Evolutionary conservation across 2,329 filamentous ascomycete genomes (phyloP).

Genomic region (Xylariales sp.): DNA sequence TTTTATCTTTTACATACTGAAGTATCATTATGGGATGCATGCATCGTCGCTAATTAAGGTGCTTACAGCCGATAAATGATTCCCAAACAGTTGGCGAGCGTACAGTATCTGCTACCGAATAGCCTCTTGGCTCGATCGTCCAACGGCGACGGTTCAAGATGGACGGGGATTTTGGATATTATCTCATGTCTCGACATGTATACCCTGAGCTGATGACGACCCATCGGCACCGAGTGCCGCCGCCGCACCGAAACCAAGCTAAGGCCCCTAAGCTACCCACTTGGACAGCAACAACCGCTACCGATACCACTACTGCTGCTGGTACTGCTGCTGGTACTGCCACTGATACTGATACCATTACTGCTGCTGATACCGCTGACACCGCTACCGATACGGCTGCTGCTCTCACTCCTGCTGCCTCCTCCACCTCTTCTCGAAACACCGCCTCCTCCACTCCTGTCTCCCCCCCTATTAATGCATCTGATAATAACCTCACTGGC

Average conservation of each 20-base stretch:
- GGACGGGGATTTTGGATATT: slow-evolving; percentile 32
- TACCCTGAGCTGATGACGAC: slow-evolving; percentile 25
- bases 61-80: slow-evolving; percentile 15
- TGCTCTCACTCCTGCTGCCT: too few species aligned
- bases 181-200: slow-evolving; percentile 28
- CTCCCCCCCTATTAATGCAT: slow-evolving; percentile 30
- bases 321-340: neutral
- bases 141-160: slow-evolving; percentile 22
- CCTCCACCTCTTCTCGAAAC: slow-evolving; percentile 16
- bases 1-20: slow-evolving; percentile 2
- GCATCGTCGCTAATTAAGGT: slow-evolving; percentile 22
- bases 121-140: neutral
- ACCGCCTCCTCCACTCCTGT: slow-evolving; percentile 29
- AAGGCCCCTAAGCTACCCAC: slow-evolving; percentile 34
- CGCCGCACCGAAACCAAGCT: slow-evolving; percentile 31
- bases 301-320: too few species aligned
- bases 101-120: neutral
- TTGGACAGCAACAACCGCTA: slow-evolving; percentile 4
- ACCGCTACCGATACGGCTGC: neutral
- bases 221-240: slow-evolving; percentile 28
- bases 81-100: neutral
- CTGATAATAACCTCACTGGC: slow-evolving; percentile 14
- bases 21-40: slow-evolving; percentile 13
- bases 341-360: neutral
- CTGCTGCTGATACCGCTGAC: neutral